Percentiles rank a stretch among this genome's conserved stretches.
These are phyloP conservation scores for Colletotrichum sp. DNA, from an alignment of 2,329 filamentous ascomycete species.

Conservation along the genomic window DNA sequence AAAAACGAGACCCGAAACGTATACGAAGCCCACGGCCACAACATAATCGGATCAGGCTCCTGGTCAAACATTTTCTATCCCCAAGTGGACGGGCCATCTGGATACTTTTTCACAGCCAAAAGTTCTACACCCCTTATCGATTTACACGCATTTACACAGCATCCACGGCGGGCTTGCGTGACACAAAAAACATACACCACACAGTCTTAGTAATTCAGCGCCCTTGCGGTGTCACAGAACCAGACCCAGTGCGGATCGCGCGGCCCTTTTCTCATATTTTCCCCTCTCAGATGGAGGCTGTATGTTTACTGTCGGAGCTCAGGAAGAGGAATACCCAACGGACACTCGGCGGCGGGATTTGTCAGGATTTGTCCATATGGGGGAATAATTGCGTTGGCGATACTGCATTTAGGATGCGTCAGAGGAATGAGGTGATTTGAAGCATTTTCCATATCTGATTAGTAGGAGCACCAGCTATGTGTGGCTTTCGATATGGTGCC, in stretches of 20 bases:
- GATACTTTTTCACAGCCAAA: neutral
- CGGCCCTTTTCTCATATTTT: neutral
- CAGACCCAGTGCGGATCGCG: neutral
- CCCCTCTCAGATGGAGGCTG: conserved; percentile 4
- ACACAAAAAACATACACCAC: neutral
- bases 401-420: neutral
- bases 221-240: neutral
- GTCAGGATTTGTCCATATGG: conserved; percentile 6
- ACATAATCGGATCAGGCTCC: neutral
- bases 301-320: conserved; percentile 8
- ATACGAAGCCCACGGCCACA: conserved; percentile 15
- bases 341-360: conserved; percentile 8
- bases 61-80: neutral
- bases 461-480: neutral
- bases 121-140: neutral
- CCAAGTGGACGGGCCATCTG: neutral
- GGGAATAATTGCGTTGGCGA: conserved; percentile 5
- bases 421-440: conserved; percentile 8
- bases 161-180: conserved; percentile 10
- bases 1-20: conserved; percentile 9
- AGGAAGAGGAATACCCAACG: conserved; percentile 18
- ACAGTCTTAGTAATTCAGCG: conserved; percentile 1
- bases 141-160: neutral
- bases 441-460: conserved; percentile 8
- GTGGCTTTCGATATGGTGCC: conserved; percentile 16